Base-by-base conservation (phyloP, 495 filamentous ascomycete species). In the Daldinia caldariorum region DNA sequence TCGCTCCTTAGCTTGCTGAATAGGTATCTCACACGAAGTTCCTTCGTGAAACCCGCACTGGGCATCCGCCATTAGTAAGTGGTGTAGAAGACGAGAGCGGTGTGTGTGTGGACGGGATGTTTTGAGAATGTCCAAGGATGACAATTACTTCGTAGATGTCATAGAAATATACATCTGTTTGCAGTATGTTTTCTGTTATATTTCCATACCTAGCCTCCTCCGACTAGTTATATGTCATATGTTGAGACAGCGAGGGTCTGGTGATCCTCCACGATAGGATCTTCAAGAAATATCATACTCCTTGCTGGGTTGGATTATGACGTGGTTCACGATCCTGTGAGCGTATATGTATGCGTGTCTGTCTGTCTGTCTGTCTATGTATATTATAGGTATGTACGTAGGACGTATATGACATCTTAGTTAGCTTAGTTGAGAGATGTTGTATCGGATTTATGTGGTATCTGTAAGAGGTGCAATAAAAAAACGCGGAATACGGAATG, bases 201-300 rank as follows among this genome's bases (percentile, higher is more conserved):
- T 37, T 14, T 31, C 49, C 7, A 16, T n/a, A n/a, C n/a, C 13
- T 18, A 10, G 18, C 38, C 13, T 45, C n/a, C 18, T 45, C 10
- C 5, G 37, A 1, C 26, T 18, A 0, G 22, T 20, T 14, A 45
- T 64, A 51, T 56, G 63, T 6, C 20, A 50, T 43, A 58, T 61
- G 34, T 54, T 7, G 59, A 60, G 55, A 58, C 55, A 60, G 18
- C 63, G 63, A 60, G 59, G 59, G 59, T 71, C 39, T 39, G 31
- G 37, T 9, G 59, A 71, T 71, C 69, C 63, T 71, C 45, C 31
- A 37, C n/a, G 49, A 37, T 47, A 12, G 56, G 47, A 64, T 72
- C 57, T 58, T 50, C 43, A 57, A 47, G 34, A 26, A n/a, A n/a
- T 50, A 6, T 38, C 39, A 51, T 39, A 56, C 29, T n/a, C n/a